These are phyloP conservation scores for Colletotrichum phormii DNA, from an alignment of 2,329 filamentous ascomycete species.

Conservation along the genomic window DNA sequence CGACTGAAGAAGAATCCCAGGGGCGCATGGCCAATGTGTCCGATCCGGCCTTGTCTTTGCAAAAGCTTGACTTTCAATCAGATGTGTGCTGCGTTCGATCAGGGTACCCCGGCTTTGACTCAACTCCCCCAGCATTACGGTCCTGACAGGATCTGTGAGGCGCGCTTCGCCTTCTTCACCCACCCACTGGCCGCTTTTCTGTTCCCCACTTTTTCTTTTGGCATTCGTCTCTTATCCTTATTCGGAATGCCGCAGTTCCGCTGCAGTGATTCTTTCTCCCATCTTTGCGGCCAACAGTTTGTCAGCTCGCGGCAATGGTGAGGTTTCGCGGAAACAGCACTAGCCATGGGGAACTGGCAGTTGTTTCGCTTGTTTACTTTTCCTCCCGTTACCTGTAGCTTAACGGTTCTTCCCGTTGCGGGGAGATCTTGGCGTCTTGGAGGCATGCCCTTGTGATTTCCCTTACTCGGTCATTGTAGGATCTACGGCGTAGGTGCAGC, in stretches of 20 bases:
- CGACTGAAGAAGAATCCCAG: conserved; percentile 7
- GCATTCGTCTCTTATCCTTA: conserved; percentile 14
- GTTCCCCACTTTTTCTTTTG: background rate
- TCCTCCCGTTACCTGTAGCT: background rate
- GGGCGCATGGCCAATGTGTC: conserved; percentile 11
- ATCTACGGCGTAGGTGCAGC: background rate
- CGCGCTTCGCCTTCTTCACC: background rate
- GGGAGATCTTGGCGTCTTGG: background rate
- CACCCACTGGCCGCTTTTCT: conserved; percentile 5
- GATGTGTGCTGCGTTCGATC: background rate
- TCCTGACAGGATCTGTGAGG: background rate
- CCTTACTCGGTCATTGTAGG: background rate
- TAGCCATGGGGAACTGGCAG: background rate
- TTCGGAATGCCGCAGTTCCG: conserved; percentile 1
- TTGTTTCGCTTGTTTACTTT: background rate
- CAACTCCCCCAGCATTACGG: background rate
- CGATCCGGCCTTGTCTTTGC: background rate
- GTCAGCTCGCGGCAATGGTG: background rate
- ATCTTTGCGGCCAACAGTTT: background rate
- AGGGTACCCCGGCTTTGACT: background rate
- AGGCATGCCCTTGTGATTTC: background rate
- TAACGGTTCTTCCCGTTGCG: background rate
- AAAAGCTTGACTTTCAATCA: conserved; percentile 1
- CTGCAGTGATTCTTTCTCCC: conserved; percentile 2
- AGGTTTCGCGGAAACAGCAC: background rate